Evolutionary conservation across 305 asterid species (phyloP), one percentile per base, ranked within the genome.

Genomic region (Fraxinus paxiana): DNA sequence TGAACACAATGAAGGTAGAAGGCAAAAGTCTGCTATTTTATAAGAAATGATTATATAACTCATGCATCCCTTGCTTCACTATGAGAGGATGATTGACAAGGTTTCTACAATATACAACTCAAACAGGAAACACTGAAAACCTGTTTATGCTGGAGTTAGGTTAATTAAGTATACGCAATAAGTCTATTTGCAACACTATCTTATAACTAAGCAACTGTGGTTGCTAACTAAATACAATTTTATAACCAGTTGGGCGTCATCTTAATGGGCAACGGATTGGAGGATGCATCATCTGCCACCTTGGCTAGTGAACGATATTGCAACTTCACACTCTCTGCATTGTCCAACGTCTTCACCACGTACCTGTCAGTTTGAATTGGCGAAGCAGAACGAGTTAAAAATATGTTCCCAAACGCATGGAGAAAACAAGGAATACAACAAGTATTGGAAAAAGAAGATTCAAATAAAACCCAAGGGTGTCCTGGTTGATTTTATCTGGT

Each of bases 311-410:
- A 94, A 1, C 98, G 97, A 80, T 96, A 96, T 77, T 96, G 99
- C 88, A 96, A 82, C 87, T 96, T 94, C 87, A 96, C 98, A 43
- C 98, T 94, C 90, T 96, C 99, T 70, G 98, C 98, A 87, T 92
- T 96, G 87, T 96, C 99, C 89, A 96, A 54, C 20, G 99, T 96
- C 93, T 96, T 96, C 26, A 96, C 98, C 13, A 96, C 98, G 2
- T 92, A 96, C 98, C 99, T 95, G 88, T 30, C 82, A 81, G 10
- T 70, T 70, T 70, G 43, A 70, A 13, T 70, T 70, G 75, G 43
- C 24, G 12, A n/a, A 70, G 33, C 72, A 70, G 24, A 28, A 15
- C 12, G 38, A 80, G 83, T 51, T 38, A 80, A 12, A 12, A 26
- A 67, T 26, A 67, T 28, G 73, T 26, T 67, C 17, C 35, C 73